phyloP scores from a whole-genome alignment of 768 basidiomycete species.

The Boletus patriciae region DNA sequence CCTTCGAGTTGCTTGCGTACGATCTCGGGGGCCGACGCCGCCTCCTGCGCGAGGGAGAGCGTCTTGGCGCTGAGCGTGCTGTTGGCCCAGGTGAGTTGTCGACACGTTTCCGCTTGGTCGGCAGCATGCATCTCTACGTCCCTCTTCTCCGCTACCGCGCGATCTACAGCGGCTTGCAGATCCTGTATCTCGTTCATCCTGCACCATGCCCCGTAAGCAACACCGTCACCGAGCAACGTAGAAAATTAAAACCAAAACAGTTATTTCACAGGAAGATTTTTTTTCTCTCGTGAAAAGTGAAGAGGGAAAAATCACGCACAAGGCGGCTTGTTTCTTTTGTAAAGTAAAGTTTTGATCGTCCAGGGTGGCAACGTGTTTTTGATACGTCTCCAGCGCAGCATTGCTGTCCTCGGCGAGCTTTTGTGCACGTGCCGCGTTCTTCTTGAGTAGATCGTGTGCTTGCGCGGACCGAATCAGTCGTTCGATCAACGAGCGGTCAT shows the following conservation, averaged over 20 bases:
- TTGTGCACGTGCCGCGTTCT: conserved; percentile 88
- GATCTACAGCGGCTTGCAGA: conserved; percentile 62
- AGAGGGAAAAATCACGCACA: conserved; percentile 47
- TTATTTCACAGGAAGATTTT: not conserved
- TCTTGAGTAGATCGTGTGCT: conserved; percentile 88
- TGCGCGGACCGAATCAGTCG: conserved; percentile 82
- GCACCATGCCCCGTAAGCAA: conserved; percentile 2
- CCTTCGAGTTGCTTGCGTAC: conserved; percentile 62
- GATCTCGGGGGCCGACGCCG: conserved; percentile 37
- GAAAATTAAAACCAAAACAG: not conserved
- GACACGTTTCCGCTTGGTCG: conserved; percentile 71
- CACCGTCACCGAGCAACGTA: not conserved
- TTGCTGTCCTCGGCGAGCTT: conserved; percentile 85
- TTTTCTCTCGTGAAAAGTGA: not conserved
- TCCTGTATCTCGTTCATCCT: conserved; percentile 68
- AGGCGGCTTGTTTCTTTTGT: conserved; percentile 48
- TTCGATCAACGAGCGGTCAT: conserved; percentile 83
- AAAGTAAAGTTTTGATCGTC: conserved; percentile 69
- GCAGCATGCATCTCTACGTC: conserved; percentile 67
- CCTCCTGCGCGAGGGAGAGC: conserved; percentile 48
- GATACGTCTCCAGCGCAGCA: conserved; percentile 80
- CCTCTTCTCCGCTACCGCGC: conserved; percentile 58
- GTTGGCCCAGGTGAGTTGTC: conserved; percentile 78
- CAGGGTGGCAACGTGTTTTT: conserved; percentile 79
- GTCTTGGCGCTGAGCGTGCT: conserved; percentile 70